Base-by-base conservation (phyloP, 495 filamentous ascomycete genomes). In the Parachaetomium inaequale region DNA sequence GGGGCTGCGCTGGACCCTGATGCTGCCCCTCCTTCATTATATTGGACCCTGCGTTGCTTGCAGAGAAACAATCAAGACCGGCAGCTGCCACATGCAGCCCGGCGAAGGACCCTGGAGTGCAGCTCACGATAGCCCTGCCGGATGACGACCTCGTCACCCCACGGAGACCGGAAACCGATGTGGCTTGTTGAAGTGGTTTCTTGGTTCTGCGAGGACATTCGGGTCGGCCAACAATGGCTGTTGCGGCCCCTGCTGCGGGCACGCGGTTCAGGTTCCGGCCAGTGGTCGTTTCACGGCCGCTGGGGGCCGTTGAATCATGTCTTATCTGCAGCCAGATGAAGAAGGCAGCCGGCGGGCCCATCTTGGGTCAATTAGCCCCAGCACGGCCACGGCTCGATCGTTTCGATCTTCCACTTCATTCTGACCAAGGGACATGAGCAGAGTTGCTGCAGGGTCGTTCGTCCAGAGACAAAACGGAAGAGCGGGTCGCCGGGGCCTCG, bases 391-490 rank as follows among this genome's bases (percentile, higher is more conserved):
- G 4, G 7, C 10, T 49, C 8, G 23, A 26, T 26, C 21, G 10
- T 26, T 17, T 49, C 45, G 21, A 49, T 49, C 45, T 49, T 49
- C 45, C 45, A 49, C 26, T 25, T 49, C 42, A 17, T 46, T 46
- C 45, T 4, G 45, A 25, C 43, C 43, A 46, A 45, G 19, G 5
- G 43, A 26, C 21, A 31, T 8, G 26, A 31, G 8, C 1, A 2
- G 1, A 2, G 10, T 19, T 31, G 28, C 17, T 52, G 28, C 25
- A 32, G 47, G 21, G 19, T 28, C 19, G 34, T 31, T 45, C n/a
- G 38, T 11, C 34, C 42, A 10, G 14, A n/a, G 28, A 11, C 31
- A 53, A 63, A 58, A 63, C 61, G 61, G 61, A 63, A 52, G 45
- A 11, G 61, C 54, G 61, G 54, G 45, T 25, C 49, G 28, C 26